Percentiles rank a stretch among this genome's conserved stretches.
These are phyloP conservation scores for Alternaria arborescens DNA, from an alignment of 2,329 filamentous ascomycete species.

Conservation along the genomic window DNA sequence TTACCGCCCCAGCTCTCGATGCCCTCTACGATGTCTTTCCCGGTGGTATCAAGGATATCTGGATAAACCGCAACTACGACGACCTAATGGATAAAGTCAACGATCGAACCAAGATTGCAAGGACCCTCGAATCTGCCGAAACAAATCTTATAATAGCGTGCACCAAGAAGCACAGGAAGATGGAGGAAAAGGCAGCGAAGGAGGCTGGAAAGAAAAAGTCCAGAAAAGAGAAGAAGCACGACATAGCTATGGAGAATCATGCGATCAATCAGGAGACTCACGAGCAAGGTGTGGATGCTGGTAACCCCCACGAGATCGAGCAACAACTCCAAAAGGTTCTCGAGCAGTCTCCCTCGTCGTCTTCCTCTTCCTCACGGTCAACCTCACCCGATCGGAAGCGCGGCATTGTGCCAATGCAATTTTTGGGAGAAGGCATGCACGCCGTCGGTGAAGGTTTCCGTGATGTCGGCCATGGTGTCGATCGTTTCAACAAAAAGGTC, in stretches of 20 bases:
- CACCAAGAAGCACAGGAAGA: conserved; percentile 80
- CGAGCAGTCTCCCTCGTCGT: conserved; percentile 43
- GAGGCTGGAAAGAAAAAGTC: conserved; percentile 64
- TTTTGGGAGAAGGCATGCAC: conserved; percentile 57
- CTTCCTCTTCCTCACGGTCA: conserved; percentile 47
- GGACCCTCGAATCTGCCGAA: conserved; percentile 79
- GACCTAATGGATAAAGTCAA: conserved; percentile 85
- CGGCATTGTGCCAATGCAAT: conserved; percentile 53
- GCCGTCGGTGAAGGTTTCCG: conserved; percentile 57
- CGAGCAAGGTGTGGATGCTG: conserved; percentile 62
- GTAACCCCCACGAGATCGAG: conserved; percentile 64
- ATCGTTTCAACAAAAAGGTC: conserved; percentile 50
- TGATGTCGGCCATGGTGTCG: conserved; percentile 58
- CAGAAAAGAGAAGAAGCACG: conserved; percentile 65
- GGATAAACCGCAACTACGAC: conserved; percentile 92
- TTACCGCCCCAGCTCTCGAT: conserved; percentile 79
- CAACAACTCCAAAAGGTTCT: conserved; percentile 60
- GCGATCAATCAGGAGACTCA: conserved; percentile 62
- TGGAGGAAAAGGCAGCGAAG: conserved; percentile 70
- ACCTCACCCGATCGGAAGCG: conserved; percentile 45
- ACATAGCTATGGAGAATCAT: conserved; percentile 69
- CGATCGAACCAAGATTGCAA: conserved; percentile 74
- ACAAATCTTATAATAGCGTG: conserved; percentile 83
- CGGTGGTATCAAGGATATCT: conserved; percentile 92
- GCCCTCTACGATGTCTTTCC: conserved; percentile 95